Conservation (phyloP, 257 asterid species). For the Solanum habrochaites region DNA sequence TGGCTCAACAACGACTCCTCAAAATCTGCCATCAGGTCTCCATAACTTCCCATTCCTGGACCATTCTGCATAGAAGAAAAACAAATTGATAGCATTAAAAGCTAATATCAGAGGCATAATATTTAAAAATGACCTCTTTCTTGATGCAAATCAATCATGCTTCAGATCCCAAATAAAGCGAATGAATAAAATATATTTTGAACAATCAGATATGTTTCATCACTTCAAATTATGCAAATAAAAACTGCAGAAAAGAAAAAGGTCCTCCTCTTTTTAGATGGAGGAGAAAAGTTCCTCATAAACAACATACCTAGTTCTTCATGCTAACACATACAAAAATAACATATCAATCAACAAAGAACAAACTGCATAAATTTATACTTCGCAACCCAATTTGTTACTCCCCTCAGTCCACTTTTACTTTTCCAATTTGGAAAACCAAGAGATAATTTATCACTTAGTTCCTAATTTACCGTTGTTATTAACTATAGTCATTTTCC, state of each 20-base stretch:
- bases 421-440: background rate
- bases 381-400: background rate
- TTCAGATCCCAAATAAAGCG: background rate
- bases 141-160: background rate
- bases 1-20: slow-evolving; percentile 70
- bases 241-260: background rate
- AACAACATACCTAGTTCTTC: background rate
- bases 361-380: background rate
- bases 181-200: background rate
- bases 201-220: background rate
- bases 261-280: too few relatives aligned
- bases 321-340: background rate
- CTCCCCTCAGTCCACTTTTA: background rate
- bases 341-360: background rate
- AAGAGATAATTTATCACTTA: background rate
- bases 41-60: slow-evolving; percentile 39
- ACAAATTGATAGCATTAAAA: background rate
- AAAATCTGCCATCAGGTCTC: slow-evolving; percentile 80
- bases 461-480: background rate
- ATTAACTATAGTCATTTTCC: background rate
- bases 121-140: background rate
- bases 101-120: background rate
- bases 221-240: background rate
- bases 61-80: slow-evolving; percentile 36
- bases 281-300: background rate